A percentile compares a stretch with the other conserved stretches of the same genome.
phyloP scores from a whole-genome alignment of 2,329 filamentous ascomycete genomes.

The Emergomyces orientalis region DNA sequence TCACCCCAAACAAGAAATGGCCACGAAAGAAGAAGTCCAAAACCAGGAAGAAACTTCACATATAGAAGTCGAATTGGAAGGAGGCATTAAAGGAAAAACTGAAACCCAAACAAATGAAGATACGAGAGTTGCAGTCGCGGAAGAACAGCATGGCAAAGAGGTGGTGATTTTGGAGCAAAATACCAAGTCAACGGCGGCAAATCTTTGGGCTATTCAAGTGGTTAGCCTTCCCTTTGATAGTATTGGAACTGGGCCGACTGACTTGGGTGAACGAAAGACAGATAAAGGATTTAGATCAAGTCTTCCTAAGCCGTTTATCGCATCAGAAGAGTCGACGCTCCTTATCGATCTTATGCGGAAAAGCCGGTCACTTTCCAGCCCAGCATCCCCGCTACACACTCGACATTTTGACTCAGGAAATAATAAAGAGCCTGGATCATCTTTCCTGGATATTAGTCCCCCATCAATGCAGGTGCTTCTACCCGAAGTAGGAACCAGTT shows the following conservation, averaged over 20 bases:
- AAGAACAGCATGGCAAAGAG: not conserved
- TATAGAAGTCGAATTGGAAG: not conserved
- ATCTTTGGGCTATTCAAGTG: slow-evolving; percentile 12
- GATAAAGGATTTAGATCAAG: slow-evolving; percentile 16
- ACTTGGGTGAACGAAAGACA: slow-evolving; percentile 12
- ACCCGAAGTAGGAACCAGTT: not conserved
- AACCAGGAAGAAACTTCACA: not conserved
- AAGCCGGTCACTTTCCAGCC: not conserved
- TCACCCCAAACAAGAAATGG: not conserved
- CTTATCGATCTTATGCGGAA: slow-evolving; percentile 19
- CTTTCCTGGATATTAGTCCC: not conserved
- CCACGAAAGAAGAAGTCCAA: not conserved
- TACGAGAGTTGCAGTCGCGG: not conserved
- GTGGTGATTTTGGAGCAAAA: not conserved
- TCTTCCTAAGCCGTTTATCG: slow-evolving; percentile 17
- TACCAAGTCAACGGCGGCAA: not conserved
- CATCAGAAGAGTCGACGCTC: slow-evolving; percentile 3
- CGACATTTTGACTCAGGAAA: not conserved
- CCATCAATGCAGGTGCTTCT: not conserved
- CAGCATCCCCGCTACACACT: not conserved
- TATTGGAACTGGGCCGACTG: slow-evolving; percentile 8
- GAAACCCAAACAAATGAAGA: not conserved
- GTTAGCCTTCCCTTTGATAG: slow-evolving; percentile 13
- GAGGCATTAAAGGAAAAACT: not conserved
- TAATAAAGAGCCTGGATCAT: not conserved